Percentiles rank a stretch among this genome's conserved stretches.
Conservation (phyloP, 2,329 filamentous ascomycete species). For the Alternaria burnsii region DNA sequence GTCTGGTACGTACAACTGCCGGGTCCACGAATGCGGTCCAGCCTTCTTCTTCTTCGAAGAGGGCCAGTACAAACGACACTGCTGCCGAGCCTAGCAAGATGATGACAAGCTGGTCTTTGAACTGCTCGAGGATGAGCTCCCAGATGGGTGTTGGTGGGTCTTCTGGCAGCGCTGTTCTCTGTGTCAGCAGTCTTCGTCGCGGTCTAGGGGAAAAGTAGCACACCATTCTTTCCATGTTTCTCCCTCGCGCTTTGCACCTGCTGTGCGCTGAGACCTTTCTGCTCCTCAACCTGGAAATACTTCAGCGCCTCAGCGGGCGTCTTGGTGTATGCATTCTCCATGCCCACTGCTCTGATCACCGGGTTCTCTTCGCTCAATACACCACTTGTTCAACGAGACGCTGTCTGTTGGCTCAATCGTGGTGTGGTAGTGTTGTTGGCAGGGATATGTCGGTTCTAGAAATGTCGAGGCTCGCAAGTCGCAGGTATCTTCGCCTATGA, state of each 20-base stretch:
- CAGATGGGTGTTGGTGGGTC: slow-evolving; percentile 95
- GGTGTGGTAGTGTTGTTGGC: slow-evolving; percentile 8
- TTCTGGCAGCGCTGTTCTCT: slow-evolving; percentile 72
- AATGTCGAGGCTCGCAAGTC: slow-evolving; percentile 1
- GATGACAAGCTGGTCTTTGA: slow-evolving; percentile 97
- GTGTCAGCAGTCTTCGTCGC: slow-evolving; percentile 10
- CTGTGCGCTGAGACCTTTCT: slow-evolving; percentile 59
- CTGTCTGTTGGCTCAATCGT: background rate
- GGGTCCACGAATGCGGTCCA: slow-evolving; percentile 99
- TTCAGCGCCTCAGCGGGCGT: slow-evolving; percentile 60
- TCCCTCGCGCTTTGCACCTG: slow-evolving; percentile 58
- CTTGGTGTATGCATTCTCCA: slow-evolving; percentile 64
- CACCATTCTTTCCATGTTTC: slow-evolving; percentile 65
- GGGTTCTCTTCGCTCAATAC: slow-evolving; percentile 1
- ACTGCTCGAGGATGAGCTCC: slow-evolving; percentile 97
- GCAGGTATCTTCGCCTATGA: slow-evolving; percentile 8
- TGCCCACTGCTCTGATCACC: slow-evolving; percentile 37
- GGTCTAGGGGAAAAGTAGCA: slow-evolving; percentile 10
- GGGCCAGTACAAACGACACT: slow-evolving; percentile 89
- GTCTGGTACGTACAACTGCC: slow-evolving; percentile 74
- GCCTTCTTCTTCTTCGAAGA: slow-evolving; percentile 91
- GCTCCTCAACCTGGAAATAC: slow-evolving; percentile 62
- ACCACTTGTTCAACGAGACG: background rate
- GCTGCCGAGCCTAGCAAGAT: slow-evolving; percentile 93
- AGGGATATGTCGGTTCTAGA: slow-evolving; percentile 6